Percentiles rank a stretch among this genome's conserved stretches.
Conservation (phyloP, 345 rosid species). For the Melastoma malabathricum region DNA sequence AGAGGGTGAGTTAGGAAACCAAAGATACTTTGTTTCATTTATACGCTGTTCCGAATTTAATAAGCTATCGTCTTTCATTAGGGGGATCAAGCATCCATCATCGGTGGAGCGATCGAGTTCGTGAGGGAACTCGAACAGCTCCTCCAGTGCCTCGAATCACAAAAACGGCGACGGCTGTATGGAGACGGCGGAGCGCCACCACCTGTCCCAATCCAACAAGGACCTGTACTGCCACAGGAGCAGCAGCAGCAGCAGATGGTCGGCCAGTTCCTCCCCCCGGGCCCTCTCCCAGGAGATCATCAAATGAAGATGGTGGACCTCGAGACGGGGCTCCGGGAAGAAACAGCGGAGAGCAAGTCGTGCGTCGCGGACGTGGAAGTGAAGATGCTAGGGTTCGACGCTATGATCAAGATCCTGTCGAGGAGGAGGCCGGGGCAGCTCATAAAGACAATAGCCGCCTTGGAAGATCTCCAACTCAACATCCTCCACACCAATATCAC, state of each 20-base stretch:
- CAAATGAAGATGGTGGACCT: slow-evolving; percentile 24
- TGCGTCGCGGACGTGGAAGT: slow-evolving; percentile 85
- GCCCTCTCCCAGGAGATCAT: slow-evolving; percentile 21
- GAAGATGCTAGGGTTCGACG: slow-evolving; percentile 81
- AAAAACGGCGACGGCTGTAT: slow-evolving; percentile 50
- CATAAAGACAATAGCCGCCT: slow-evolving; percentile 71
- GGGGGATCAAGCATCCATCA: slow-evolving; percentile 99
- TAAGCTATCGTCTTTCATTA: slow-evolving; percentile 6
- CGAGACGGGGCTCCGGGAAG: slow-evolving; percentile 42
- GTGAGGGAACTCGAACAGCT: slow-evolving; percentile 92
- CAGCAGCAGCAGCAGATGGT: slow-evolving; percentile 10
- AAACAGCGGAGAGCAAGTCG: slow-evolving; percentile 78
- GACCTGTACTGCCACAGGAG: slow-evolving; percentile 18
- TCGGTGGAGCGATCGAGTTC: slow-evolving; percentile 92
- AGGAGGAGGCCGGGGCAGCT: slow-evolving; percentile 90
- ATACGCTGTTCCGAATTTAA: too few species aligned
- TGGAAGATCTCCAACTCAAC: slow-evolving; percentile 80
- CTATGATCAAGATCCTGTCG: slow-evolving; percentile 81
- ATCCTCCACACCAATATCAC: slow-evolving; percentile 90
- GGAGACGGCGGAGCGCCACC: slow-evolving; percentile 35
- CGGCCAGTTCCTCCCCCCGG: slow-evolving; percentile 19
- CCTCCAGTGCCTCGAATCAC: slow-evolving; percentile 80
- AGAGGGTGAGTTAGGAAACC: slow-evolving; percentile 40
- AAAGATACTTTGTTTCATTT: too few species aligned
- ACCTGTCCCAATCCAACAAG: slow-evolving; percentile 9